These are phyloP conservation scores for Scorias spongiosa DNA, from an alignment of 2,329 filamentous ascomycete species.

Conservation along the genomic window DNA sequence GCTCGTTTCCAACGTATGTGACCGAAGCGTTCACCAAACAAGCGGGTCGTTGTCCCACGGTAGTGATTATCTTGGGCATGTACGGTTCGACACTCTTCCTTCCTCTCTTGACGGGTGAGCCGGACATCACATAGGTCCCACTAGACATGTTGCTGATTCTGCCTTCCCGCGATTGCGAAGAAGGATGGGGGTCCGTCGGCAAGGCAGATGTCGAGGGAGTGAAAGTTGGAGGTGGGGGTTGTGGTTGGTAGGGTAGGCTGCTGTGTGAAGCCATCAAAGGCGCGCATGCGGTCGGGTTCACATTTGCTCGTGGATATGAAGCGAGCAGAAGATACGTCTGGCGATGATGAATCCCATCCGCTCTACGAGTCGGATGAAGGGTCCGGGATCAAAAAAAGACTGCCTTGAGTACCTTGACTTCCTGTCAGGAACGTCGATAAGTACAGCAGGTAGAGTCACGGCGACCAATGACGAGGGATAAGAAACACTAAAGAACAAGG, in stretches of 20 bases:
- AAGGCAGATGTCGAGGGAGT: not conserved
- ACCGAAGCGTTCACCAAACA: slow-evolving; percentile 96
- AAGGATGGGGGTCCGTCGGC: not conserved
- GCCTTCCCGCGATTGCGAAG: not conserved
- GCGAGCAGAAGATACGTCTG: no score
- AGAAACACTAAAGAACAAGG: not conserved
- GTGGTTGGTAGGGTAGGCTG: not conserved
- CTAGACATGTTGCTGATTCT: slow-evolving; percentile 24
- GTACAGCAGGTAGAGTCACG: not conserved
- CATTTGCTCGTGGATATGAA: not conserved
- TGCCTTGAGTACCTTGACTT: no score
- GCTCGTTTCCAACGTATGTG: slow-evolving; percentile 94
- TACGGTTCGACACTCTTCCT: slow-evolving; percentile 50
- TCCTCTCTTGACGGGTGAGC: slow-evolving; percentile 57
- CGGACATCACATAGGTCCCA: slow-evolving; percentile 84
- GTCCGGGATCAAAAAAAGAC: no score
- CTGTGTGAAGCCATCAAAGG: not conserved
- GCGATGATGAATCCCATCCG: no score
- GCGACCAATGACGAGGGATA: not conserved
- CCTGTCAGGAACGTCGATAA: not conserved
- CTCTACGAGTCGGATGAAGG: no score
- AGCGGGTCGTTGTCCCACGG: slow-evolving; percentile 54
- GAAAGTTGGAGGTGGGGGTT: not conserved
- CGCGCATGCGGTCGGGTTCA: not conserved
- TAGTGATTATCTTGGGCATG: slow-evolving; percentile 61